Evolutionary conservation across 345 rosid species (phyloP).

Genomic region (Physaria fendleri): DNA sequence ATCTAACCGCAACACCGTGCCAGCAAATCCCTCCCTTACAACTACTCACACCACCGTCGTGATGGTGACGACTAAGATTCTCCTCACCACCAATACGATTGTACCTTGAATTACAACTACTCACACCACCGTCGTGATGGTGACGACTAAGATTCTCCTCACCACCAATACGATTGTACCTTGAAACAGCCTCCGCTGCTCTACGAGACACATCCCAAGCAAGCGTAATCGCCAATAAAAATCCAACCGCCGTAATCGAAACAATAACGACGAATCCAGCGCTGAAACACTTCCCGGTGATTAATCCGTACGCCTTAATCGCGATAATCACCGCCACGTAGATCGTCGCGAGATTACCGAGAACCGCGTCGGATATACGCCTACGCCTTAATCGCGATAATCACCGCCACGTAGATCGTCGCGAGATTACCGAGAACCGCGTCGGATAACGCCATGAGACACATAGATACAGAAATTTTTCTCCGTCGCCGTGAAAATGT

Average conservation of each 20-base stretch:
- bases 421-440: conserved; percentile 73
- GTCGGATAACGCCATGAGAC: conserved; percentile 74
- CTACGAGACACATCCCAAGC: conserved; percentile 87
- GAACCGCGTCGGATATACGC: conserved; percentile 88
- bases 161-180: conserved; percentile 26
- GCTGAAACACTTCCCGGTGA: conserved; percentile 56
- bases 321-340: conserved; percentile 74
- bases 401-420: conserved; percentile 77
- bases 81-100: conserved; percentile 21
- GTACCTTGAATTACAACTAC: conserved; percentile 43
- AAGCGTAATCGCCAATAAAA: conserved; percentile 59
- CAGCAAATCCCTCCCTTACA: conserved; percentile 96
- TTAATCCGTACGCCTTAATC: conserved; percentile 55
- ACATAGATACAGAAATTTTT: conserved; percentile 9
- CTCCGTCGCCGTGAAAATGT: neutral
- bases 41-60: conserved; percentile 51
- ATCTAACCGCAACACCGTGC: conserved; percentile 95
- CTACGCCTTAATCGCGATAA: conserved; percentile 63
- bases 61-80: conserved; percentile 38
- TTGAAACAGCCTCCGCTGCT: conserved; percentile 58
- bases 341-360: conserved; percentile 74
- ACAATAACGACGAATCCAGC: conserved; percentile 60
- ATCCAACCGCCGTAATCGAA: conserved; percentile 59
- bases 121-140: conserved; percentile 56
- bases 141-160: conserved; percentile 28